These are phyloP conservation scores for Malus hybrid DNA, from an alignment of 331 rosid genomes.

Conservation along the genomic window DNA sequence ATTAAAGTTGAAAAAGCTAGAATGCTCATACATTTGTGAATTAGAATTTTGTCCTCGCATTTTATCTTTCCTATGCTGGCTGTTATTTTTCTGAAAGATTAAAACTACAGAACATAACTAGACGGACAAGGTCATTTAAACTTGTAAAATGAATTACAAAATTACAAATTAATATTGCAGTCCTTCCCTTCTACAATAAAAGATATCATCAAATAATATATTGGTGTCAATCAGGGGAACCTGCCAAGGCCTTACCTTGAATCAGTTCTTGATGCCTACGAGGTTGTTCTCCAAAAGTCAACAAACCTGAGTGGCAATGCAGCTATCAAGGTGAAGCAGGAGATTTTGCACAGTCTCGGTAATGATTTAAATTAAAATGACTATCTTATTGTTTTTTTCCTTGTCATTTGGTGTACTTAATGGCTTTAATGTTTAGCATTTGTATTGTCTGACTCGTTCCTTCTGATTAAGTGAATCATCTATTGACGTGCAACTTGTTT, in stretches of 20 bases:
- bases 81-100: neutral
- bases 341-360: constrained; percentile 92
- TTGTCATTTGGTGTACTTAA: neutral
- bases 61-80: neutral
- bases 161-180: neutral
- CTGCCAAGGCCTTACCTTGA: constrained; percentile 73
- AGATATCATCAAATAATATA: neutral
- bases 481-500: neutral
- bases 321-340: constrained; percentile 85
- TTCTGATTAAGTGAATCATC: neutral
- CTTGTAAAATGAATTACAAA: neutral
- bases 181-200: neutral
- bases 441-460: neutral
- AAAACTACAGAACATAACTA: neutral
- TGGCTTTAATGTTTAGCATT: neutral
- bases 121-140: neutral
- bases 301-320: constrained; percentile 51
- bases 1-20: neutral
- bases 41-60: neutral
- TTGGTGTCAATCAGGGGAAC: constrained; percentile 59
- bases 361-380: constrained; percentile 32
- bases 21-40: constrained; percentile 12
- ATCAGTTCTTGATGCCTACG: constrained; percentile 74
- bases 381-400: neutral
- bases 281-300: constrained; percentile 68